Base-by-base conservation (phyloP, 352 stramenopile genomes). In the Pythium dissimile region DNA sequence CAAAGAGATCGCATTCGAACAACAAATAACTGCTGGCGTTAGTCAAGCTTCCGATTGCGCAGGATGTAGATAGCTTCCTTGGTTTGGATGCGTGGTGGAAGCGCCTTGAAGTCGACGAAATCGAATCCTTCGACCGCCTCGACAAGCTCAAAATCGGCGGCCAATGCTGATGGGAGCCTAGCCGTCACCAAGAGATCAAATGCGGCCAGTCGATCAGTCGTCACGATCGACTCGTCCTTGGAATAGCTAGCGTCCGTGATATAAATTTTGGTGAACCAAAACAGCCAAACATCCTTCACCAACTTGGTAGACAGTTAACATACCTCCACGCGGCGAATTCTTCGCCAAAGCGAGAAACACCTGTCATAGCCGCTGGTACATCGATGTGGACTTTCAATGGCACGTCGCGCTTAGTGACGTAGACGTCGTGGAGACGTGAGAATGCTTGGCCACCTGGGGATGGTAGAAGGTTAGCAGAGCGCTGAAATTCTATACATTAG, bases 281-380 rank as follows among this genome's bases (percentile, higher is more conserved):
- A n/a, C n/a, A n/a, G n/a, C n/a, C n/a, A n/a, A n/a, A n/a, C n/a
- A n/a, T n/a, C n/a, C n/a, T n/a, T n/a, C n/a, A n/a, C n/a, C n/a
- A n/a, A n/a, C n/a, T n/a, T n/a, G n/a, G n/a, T n/a, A n/a, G n/a
- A n/a, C 34, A 18, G 23, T 15, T 28, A 37, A 23, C 77, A 24
- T 60, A 92, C 80, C 68, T 90, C 84, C 86, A 95, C 0, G 62
- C 49, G 0, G 71, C 24, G 31, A 87, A 92, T 57, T 89, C 80
- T 64, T 95, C 78, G n/a, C 84, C 83, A 55, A 95, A 95, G 37
- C 84, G 79, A 31, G 82, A 94, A 15, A 98, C 92, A 26, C 96
- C 96, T 1, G 92, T 97, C 94, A 98, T 98, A 9, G 95, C 94
- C 13, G 95, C 75, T 8, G 87, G 73, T 3, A 98, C 91, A 66